Evolutionary conservation across 306 rosid genomes (phyloP).

Genomic region (Nissolia schottii): DNA sequence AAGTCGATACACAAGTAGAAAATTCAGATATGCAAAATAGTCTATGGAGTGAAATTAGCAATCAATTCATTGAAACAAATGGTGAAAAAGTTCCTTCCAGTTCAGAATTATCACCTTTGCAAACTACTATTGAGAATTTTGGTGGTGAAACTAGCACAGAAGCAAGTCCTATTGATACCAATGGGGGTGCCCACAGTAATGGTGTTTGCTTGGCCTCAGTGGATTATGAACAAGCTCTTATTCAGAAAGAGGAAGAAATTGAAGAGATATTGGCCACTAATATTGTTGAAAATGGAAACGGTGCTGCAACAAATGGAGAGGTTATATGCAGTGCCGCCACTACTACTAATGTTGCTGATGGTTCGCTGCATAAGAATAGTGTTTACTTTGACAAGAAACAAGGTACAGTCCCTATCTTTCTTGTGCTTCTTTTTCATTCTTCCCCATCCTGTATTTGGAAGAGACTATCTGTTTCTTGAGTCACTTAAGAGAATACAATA

Average conservation of each 20-base stretch:
- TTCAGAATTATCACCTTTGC: slow-evolving; percentile 1
- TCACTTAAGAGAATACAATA: background rate
- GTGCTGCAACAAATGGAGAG: slow-evolving; percentile 6
- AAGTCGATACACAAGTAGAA: background rate
- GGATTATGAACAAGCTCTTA: too few species aligned
- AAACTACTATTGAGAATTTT: background rate
- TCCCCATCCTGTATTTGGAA: background rate
- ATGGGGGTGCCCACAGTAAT: background rate
- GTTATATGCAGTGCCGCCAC: background rate
- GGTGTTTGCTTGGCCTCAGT: background rate
- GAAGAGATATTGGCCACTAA: background rate
- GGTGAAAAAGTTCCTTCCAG: background rate
- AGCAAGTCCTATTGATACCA: background rate
- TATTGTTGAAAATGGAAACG: background rate
- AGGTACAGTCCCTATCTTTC: slow-evolving; percentile 20
- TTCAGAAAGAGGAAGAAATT: slow-evolving; percentile 1
- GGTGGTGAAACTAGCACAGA: background rate
- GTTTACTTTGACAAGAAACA: slow-evolving; percentile 18
- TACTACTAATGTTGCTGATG: background rate
- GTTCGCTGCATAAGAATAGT: background rate
- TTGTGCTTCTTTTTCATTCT: background rate
- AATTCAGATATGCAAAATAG: background rate
- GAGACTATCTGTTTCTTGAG: background rate
- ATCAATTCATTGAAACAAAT: background rate
- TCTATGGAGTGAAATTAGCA: slow-evolving; percentile 4